Base-by-base conservation (phyloP, 257 asterid genomes). In the Apocynum venetum region DNA sequence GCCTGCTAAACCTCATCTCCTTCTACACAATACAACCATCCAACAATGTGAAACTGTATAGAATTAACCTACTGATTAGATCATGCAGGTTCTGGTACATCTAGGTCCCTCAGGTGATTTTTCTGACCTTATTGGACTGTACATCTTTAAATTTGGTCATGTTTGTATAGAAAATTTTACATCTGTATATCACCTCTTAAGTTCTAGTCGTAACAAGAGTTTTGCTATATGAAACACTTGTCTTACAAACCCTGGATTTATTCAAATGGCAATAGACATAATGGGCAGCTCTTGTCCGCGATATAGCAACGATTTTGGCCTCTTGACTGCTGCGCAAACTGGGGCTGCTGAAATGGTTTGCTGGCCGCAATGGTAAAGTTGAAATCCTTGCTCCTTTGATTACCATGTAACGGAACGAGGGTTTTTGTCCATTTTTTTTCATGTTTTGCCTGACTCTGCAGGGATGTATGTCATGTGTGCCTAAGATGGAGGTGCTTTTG, bases 51-150 rank as follows among this genome's bases (percentile, higher is more conserved):
- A 65, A 65, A 65, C 25, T 65, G 71, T 65, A 65, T 65, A 65
- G 48, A 38, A 15, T 65, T 65, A 38, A 65, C 71, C 71, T 65
- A 65, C 71, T 65, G 71, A 65, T 65, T 65, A 38, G 71, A 65
- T 40, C 71, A 17, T 13, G 48, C 48, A 65, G 25, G 48, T 48
- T 65, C 71, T 65, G 48, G 48, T 65, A 41, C 48, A 17, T 17
- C 71, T 36, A 65, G 48, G 71, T 65, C 71, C 71, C 47, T 40
- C 48, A 38, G 71, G 47, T 65, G 71, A 65, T 65, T 65, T 65
- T 65, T 36, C 11, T 40, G 25, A 65, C 71, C 71, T 13, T 15
- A 25, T 48, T 65, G 71, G 71, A 48, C 48, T 65, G 47, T 65
- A 65, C 46, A 65, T 65, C 48, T 65, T 65, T 65, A 65, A 65